Base-by-base conservation (phyloP, 352 stramenopile species). In the Phytophthora podocarpi region DNA sequence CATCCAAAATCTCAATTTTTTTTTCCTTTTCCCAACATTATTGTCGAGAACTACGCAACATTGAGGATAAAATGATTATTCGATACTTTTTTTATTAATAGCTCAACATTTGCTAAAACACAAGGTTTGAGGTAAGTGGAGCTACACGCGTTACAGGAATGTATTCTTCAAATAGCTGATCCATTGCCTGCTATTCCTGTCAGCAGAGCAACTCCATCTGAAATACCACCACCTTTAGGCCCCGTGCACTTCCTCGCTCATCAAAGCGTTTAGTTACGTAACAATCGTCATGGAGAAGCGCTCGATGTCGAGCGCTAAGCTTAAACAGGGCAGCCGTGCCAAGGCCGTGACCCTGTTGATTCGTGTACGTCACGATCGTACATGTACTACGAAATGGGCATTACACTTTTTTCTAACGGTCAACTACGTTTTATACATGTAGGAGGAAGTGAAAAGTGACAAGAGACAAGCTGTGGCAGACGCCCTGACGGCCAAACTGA, bases 371-470 rank as follows among this genome's bases (percentile, higher is more conserved):
- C 11, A 15, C 16, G 5, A 4, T 21, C 23, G 8, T 43, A 20
- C n/a, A n/a, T n/a, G n/a, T n/a, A 37, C 18, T 37, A 18, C 7
- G 12, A 41, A 41, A 35, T 45, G 3, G 35, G 12, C 45, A 21
- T 12, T 39, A 10, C 18, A n/a, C 26, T 35, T 11, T 46, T 18
- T 8, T 35, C 28, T 41, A 43, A 37, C 3, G 15, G 23, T 64
- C 36, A 20, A 16, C n/a, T n/a, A 16, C 15, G 5, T 40, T 16
- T 46, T 58, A 12, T 39, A 1, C 49, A 83, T n/a, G n/a, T n/a
- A n/a, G 76, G 78, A 88, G 41, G 78, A 87, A 46, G 59, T 73
- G 20, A 85, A 84, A 42, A 87, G 71, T 46, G 77, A 87, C 64
- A 90, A 89, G 51, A 67, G 81, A 6, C 74, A 82, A 56, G 78